phyloP scores from a whole-genome alignment of 1,139 yeast species.

The Lodderomyces margitis region DNA sequence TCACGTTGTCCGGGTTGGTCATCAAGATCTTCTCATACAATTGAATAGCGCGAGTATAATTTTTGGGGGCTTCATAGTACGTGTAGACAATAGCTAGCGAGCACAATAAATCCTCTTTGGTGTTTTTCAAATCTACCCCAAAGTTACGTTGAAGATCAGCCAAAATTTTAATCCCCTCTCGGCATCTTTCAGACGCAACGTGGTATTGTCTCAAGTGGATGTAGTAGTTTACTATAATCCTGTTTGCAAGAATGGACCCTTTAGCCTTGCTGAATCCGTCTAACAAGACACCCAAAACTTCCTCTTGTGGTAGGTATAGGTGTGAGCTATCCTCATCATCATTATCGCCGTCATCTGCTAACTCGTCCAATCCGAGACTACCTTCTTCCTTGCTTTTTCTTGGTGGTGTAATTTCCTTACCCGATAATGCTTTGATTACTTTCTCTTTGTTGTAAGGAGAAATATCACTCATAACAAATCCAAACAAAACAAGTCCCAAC shows the following conservation, averaged over 20 bases:
- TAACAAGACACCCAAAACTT: constrained; percentile 51
- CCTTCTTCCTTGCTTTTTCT: constrained; percentile 6
- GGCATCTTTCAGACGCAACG: constrained; percentile 59
- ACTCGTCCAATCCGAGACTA: constrained; percentile 16
- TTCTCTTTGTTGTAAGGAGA: constrained; percentile 52
- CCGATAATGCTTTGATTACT: constrained; percentile 18
- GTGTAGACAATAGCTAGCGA: constrained; percentile 77
- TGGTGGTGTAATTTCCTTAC: neutral
- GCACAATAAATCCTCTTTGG: constrained; percentile 61
- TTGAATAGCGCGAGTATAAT: constrained; percentile 70
- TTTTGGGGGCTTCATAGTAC: constrained; percentile 86
- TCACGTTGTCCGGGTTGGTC: constrained; percentile 42
- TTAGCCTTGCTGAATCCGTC: constrained; percentile 51
- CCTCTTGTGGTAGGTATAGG: constrained; percentile 42
- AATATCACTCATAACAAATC: constrained; percentile 61
- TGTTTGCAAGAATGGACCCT: constrained; percentile 57
- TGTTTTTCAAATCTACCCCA: constrained; percentile 47
- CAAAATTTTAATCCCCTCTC: constrained; percentile 57
- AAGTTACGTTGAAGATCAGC: constrained; percentile 47
- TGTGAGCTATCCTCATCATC: constrained; percentile 16
- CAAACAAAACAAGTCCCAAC: constrained; percentile 60
- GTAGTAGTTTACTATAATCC: constrained; percentile 64
- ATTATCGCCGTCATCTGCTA: constrained; percentile 21
- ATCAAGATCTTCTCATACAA: constrained; percentile 63
- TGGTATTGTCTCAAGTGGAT: constrained; percentile 63